A percentile compares a stretch with the other conserved stretches of the same genome.
phyloP scores from a whole-genome alignment of 495 filamentous ascomycete species.

The Aspergillus hancockii region DNA sequence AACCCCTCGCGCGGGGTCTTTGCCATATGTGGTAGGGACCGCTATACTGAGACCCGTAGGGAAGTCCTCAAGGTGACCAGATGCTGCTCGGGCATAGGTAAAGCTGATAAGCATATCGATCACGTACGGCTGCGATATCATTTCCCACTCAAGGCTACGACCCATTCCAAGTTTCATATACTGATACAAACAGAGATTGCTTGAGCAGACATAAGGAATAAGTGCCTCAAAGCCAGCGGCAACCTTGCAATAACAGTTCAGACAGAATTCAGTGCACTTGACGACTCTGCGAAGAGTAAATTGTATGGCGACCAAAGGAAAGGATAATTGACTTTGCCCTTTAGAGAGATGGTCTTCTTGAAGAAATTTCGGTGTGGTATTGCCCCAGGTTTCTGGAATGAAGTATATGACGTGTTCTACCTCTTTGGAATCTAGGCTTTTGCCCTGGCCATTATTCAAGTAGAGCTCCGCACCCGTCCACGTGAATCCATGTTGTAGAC shows the following conservation, averaged over 20 bases:
- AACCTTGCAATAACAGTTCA: conserved; percentile 78
- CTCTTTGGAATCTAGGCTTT: conserved; percentile 12
- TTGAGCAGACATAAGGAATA: conserved; percentile 87
- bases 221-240: conserved; percentile 77
- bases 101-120: conserved; percentile 86
- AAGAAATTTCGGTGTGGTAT: conserved; percentile 35
- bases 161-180: conserved; percentile 90
- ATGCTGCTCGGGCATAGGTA: conserved; percentile 64
- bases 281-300: conserved; percentile 79
- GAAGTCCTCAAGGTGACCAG: conserved; percentile 54
- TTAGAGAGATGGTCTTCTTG: conserved; percentile 52
- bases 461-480: conserved; percentile 75
- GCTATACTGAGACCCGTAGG: conserved; percentile 68
- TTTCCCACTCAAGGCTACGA: conserved; percentile 81
- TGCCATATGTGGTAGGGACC: conserved; percentile 49
- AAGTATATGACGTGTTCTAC: conserved; percentile 12
- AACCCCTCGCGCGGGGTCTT: not conserved
- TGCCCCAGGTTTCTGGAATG: conserved; percentile 28
- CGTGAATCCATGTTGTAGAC: conserved; percentile 49
- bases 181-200: conserved; percentile 81
- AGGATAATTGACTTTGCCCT: conserved; percentile 39
- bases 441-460: conserved; percentile 48
- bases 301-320: conserved; percentile 78
- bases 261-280: conserved; percentile 83
- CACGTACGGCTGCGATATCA: conserved; percentile 76